Percentiles rank a stretch among this genome's conserved stretches.
phyloP scores from a whole-genome alignment of 306 rosid species.

The Rosa chinensis region DNA sequence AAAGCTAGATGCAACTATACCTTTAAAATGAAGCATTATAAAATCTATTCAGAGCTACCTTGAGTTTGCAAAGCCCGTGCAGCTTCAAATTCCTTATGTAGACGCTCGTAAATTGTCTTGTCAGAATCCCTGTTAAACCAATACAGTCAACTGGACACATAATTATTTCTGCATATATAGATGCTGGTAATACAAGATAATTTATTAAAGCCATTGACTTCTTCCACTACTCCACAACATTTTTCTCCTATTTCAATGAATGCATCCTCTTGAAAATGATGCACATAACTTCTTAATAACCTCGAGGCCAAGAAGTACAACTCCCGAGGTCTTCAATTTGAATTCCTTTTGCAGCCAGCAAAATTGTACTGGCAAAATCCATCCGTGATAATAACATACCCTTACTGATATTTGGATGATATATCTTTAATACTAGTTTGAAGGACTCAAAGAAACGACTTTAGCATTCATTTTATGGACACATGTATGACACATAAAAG shows the following conservation, averaged over 20 bases:
- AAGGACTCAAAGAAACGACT: neutral
- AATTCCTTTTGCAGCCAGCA: neutral
- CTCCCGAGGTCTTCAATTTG: neutral
- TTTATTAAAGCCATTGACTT: neutral
- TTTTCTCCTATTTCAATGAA: neutral
- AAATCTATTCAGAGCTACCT: constrained; percentile 46
- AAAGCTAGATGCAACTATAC: neutral
- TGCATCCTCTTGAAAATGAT: neutral
- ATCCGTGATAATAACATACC: neutral
- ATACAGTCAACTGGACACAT: neutral
- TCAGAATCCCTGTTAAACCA: constrained; percentile 77
- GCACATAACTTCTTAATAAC: neutral
- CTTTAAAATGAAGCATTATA: constrained; percentile 4
- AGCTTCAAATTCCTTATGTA: constrained; percentile 81
- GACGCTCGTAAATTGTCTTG: constrained; percentile 73
- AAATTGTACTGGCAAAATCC: neutral
- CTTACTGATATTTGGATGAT: neutral
- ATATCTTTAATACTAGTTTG: neutral
- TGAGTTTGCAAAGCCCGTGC: constrained; percentile 82
- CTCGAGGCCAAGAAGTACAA: neutral
- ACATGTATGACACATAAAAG: neutral
- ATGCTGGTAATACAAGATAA: neutral
- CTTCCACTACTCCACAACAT: neutral
- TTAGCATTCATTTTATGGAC: neutral
- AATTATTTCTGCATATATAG: neutral